These are phyloP conservation scores for Glarea lozoyensis DNA, from an alignment of 495 filamentous ascomycete species.

Conservation along the genomic window DNA sequence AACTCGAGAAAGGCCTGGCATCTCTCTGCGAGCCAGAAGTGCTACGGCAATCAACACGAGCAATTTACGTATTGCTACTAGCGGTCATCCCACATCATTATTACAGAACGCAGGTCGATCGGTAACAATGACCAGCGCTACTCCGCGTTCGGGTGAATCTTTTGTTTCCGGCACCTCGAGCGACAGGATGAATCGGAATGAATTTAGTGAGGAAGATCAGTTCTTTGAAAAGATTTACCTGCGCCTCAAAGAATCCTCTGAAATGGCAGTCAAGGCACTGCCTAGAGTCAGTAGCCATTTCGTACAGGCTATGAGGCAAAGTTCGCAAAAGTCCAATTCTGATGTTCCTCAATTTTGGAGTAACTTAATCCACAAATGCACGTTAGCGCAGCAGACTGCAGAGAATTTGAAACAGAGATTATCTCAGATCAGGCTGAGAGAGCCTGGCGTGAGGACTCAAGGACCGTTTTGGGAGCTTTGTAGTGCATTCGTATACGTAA, in stretches of 20 bases:
- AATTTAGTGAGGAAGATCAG: slow-evolving; percentile 68
- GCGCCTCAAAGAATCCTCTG: slow-evolving; percentile 57
- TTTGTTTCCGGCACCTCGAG: slow-evolving; percentile 48
- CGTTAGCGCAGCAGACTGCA: slow-evolving; percentile 53
- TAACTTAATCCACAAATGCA: slow-evolving; percentile 56
- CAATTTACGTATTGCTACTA: slow-evolving; percentile 43
- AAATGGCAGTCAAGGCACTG: slow-evolving; percentile 55
- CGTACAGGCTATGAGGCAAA: slow-evolving; percentile 33
- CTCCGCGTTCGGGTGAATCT: slow-evolving; percentile 71
- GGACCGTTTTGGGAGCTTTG: slow-evolving; percentile 76
- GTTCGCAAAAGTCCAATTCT: slow-evolving; percentile 31
- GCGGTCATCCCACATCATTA: slow-evolving; percentile 28
- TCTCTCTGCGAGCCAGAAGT: slow-evolving; percentile 44
- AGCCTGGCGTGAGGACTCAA: slow-evolving; percentile 67
- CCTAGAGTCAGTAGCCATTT: slow-evolving; percentile 59
- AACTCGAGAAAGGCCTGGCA: slow-evolving; percentile 44
- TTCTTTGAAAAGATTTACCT: slow-evolving; percentile 75
- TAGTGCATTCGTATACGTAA: slow-evolving; percentile 58
- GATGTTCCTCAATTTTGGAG: slow-evolving; percentile 58
- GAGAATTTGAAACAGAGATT: slow-evolving; percentile 60
- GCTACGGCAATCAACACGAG: slow-evolving; percentile 52
- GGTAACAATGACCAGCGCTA: slow-evolving; percentile 39
- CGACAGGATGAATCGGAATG: slow-evolving; percentile 25
- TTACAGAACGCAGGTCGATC: slow-evolving; percentile 36
- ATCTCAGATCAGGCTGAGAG: slow-evolving; percentile 73